Evolutionary conservation across 1,284 basidiomycete genomes (phyloP).

Genomic region (Pseudozyma tsukubaensis): DNA sequence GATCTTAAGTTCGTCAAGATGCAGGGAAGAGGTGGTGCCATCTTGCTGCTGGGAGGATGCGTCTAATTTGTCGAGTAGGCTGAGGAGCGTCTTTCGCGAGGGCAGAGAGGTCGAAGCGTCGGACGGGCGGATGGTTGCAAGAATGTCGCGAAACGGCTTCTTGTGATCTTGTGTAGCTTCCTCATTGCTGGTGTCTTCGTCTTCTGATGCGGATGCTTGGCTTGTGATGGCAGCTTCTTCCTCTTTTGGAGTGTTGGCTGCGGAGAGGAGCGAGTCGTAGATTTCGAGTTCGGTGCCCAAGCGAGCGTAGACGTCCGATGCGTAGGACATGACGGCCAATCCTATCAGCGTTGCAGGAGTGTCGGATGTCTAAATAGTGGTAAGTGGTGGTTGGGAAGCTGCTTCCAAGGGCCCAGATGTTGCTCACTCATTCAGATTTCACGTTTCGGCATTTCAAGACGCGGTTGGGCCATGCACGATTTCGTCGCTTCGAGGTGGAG

Average conservation of each 20-base stretch:
- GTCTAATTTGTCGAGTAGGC: conserved; percentile 39
- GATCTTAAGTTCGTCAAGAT: conserved; percentile 36
- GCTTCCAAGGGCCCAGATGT: no score
- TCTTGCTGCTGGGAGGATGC: conserved; percentile 13
- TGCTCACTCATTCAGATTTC: no score
- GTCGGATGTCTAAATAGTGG: no score
- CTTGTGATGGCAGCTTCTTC: conserved; percentile 5
- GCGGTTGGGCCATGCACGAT: no score
- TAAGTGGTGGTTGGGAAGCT: no score
- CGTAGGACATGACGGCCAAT: conserved; percentile 33
- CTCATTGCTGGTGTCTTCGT: conserved; percentile 6
- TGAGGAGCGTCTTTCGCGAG: conserved; percentile 36
- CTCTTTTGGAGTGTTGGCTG: conserved; percentile 27
- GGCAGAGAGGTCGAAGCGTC: conserved; percentile 27
- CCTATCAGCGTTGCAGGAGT: neutral
- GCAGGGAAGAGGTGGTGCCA: conserved; percentile 1
- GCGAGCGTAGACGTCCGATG: conserved; percentile 38
- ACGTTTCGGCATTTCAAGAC: no score
- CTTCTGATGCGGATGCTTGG: conserved; percentile 1
- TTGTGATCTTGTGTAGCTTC: conserved; percentile 20
- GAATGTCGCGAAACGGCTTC: conserved; percentile 34
- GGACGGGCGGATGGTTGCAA: conserved; percentile 24
- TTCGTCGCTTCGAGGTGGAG: no score
- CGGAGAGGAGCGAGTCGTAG: conserved; percentile 46
- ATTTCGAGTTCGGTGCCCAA: conserved; percentile 46